Evolutionary conservation across 805 yeast species (phyloP).

Genomic region (Barnettozyma populi): DNA sequence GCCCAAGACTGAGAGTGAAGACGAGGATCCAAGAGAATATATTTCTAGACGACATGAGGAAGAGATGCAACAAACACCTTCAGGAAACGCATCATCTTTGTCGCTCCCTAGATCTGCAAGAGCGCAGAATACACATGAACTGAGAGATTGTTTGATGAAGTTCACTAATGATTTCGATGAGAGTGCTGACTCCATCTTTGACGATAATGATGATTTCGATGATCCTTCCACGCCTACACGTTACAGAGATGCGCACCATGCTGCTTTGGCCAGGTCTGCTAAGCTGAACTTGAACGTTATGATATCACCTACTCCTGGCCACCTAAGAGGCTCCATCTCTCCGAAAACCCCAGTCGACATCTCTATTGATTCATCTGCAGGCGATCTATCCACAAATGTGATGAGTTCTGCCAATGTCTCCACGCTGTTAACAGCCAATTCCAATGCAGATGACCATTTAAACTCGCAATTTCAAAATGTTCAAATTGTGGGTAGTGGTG

Average conservation of each 20-base stretch:
- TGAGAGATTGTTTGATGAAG: slow-evolving; percentile 35
- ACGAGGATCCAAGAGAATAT: slow-evolving; percentile 6
- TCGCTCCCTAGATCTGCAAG: slow-evolving; percentile 23
- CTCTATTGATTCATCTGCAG: slow-evolving; percentile 14
- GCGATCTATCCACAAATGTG: slow-evolving; percentile 18
- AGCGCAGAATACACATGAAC: slow-evolving; percentile 33
- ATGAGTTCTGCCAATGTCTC: slow-evolving; percentile 20
- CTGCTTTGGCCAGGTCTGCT: slow-evolving; percentile 13
- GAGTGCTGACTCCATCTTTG: slow-evolving; percentile 25
- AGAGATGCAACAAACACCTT: slow-evolving; percentile 17
- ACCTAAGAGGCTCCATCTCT: slow-evolving; percentile 22
- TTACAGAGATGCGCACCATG: slow-evolving; percentile 18
- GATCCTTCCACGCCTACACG: slow-evolving; percentile 44
- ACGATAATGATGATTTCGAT: slow-evolving; percentile 16
- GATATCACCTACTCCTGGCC: slow-evolving; percentile 18
- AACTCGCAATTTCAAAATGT: slow-evolving; percentile 55
- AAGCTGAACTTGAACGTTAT: slow-evolving; percentile 10
- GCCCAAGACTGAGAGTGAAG: slow-evolving; percentile 17
- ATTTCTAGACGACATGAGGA: not conserved
- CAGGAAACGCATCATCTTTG: slow-evolving; percentile 10
- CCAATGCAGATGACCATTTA: slow-evolving; percentile 36
- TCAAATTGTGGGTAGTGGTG: slow-evolving; percentile 73
- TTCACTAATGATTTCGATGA: slow-evolving; percentile 40
- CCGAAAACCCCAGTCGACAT: slow-evolving; percentile 28
- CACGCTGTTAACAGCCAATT: slow-evolving; percentile 20